phyloP scores from a whole-genome alignment of 345 rosid species.

The Rhizophora mangle region DNA sequence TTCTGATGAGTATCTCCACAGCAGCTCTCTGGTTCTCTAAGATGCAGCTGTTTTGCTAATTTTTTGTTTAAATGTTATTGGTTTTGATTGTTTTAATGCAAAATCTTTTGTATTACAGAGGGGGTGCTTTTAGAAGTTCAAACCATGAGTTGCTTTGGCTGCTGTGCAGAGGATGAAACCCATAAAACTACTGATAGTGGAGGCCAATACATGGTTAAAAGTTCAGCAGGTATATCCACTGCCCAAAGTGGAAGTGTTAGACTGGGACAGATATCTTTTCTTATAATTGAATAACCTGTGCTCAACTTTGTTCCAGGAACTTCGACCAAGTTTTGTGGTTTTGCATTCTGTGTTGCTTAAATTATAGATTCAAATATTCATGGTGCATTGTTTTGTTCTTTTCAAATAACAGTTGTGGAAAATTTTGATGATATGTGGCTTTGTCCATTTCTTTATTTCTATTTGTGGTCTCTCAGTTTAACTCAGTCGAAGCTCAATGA shows the following conservation, averaged over 20 bases:
- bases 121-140: conserved; percentile 16
- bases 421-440: neutral
- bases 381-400: neutral
- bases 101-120: conserved; percentile 10
- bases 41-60: no score
- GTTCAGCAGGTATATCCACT: conserved; percentile 49
- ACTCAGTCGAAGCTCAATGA: conserved; percentile 7
- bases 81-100: neutral
- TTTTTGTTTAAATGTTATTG: neutral
- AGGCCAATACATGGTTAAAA: conserved; percentile 51
- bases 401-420: neutral
- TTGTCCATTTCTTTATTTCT: neutral
- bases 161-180: conserved; percentile 73
- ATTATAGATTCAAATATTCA: neutral
- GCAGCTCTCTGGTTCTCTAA: no score
- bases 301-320: neutral
- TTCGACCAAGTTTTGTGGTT: neutral
- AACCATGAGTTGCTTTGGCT: conserved; percentile 78
- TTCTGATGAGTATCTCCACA: no score
- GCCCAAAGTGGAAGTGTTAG: neutral
- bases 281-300: neutral
- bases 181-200: conserved; percentile 65
- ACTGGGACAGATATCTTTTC: neutral
- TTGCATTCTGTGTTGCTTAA: neutral
- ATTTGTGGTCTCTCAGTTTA: neutral